Percentiles rank a stretch among this genome's conserved stretches.
phyloP scores from a whole-genome alignment of 2,329 filamentous ascomycete genomes.

The Colletotrichum shisoi region DNA sequence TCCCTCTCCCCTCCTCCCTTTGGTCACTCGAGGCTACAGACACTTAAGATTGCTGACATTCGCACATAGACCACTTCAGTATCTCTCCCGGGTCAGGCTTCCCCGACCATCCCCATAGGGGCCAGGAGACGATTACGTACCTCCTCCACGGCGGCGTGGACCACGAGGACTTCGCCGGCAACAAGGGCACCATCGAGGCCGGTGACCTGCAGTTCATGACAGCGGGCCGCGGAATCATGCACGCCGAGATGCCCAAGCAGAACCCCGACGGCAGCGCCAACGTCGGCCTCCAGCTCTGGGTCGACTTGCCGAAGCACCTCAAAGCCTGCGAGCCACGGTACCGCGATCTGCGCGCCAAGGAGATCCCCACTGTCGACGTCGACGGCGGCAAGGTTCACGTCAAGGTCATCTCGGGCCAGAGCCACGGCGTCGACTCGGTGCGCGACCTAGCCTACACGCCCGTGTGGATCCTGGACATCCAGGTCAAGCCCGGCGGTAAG shows the following conservation, averaged over 20 bases:
- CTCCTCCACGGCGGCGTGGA: slow-evolving; percentile 85
- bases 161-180: slow-evolving; percentile 90
- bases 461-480: slow-evolving; percentile 92
- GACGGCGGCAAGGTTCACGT: slow-evolving; percentile 78
- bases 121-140: slow-evolving; percentile 90
- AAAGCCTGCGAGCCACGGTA: slow-evolving; percentile 93
- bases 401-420: slow-evolving; percentile 90
- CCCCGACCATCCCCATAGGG: slow-evolving; percentile 83
- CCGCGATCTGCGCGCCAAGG: slow-evolving; percentile 78
- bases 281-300: slow-evolving; percentile 93
- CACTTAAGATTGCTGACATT: slow-evolving; percentile 86
- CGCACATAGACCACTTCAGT: slow-evolving; percentile 82
- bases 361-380: slow-evolving; percentile 78
- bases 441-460: slow-evolving; percentile 94
- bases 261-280: slow-evolving; percentile 79
- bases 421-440: slow-evolving; percentile 83
- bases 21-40: slow-evolving; percentile 84
- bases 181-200: slow-evolving; percentile 80
- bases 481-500: slow-evolving; percentile 78
- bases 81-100: slow-evolving; percentile 84
- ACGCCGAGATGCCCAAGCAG: slow-evolving; percentile 91
- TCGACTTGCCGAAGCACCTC: slow-evolving; percentile 81
- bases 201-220: slow-evolving; percentile 99
- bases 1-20: slow-evolving; percentile 78
- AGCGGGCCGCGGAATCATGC: slow-evolving; percentile 87